Percentiles rank a stretch among this genome's conserved stretches.
phyloP scores from a whole-genome alignment of 2,329 filamentous ascomycete genomes.

The Leptographium flavum region DNA sequence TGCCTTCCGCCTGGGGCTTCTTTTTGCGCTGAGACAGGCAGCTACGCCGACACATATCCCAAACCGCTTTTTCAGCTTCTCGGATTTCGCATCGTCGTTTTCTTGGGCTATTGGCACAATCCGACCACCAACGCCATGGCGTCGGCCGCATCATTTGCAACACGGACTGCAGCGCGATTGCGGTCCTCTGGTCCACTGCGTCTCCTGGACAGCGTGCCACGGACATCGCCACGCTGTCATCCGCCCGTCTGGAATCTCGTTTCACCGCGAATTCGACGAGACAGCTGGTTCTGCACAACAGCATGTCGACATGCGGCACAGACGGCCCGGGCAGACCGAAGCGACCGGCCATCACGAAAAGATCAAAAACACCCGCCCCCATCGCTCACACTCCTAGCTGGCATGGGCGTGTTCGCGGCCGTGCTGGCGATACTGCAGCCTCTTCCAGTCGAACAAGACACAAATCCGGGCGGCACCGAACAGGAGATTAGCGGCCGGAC shows the following conservation, averaged over 20 bases:
- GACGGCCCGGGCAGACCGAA: background rate
- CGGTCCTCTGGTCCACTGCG: background rate
- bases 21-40: background rate
- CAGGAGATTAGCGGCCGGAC: background rate
- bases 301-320: background rate
- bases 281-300: background rate
- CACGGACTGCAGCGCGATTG: background rate
- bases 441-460: background rate
- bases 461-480: too few relatives aligned
- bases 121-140: background rate
- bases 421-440: background rate
- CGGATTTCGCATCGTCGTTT: too few relatives aligned
- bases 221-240: too few relatives aligned
- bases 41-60: too few relatives aligned
- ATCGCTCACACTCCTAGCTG: background rate
- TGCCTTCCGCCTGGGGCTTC: too few relatives aligned
- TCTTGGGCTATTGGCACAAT: too few relatives aligned
- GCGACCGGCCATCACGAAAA: background rate
- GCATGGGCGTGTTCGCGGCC: background rate
- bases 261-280: too few relatives aligned
- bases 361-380: background rate
- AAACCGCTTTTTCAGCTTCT: too few relatives aligned
- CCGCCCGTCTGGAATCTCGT: background rate
- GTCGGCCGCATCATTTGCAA: background rate
- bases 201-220: background rate